Base-by-base conservation (phyloP, 371 early-diverging fungal genomes). In the Dentiscutata heterogama region DNA sequence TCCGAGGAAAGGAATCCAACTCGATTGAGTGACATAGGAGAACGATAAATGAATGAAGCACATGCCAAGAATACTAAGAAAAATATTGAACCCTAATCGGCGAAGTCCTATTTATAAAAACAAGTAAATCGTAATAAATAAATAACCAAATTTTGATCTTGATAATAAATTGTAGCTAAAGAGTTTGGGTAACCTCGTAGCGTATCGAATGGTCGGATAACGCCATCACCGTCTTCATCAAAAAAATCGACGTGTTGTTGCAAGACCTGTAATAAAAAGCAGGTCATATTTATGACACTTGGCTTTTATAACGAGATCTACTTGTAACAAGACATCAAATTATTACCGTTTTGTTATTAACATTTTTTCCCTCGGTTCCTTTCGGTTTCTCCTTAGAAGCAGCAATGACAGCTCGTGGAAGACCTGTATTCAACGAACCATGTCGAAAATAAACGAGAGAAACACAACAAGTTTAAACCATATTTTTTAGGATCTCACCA, bases 171-270 rank as follows among this genome's bases (percentile, higher is more conserved):
- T 18, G 2, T 67, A 18, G 42, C 18, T 13, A 25, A 31, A n/a
- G 10, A n/a, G 2, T 27, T 2, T 31, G 16, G 29, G 22, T 20
- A 29, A 82, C 85, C 84, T 29, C 22, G 51, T 79, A 70, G 84
- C 16, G 88, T 88, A 72, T 88, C 88, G 46, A 75, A 56, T 22
- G 84, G 85, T 79, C 84, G 67, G 56, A 88, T 87, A 29, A 87
- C 63, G 31, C 89, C 88, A 77, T 87, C 85, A 13, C 70, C 53
- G 61, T 85, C 84, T 46, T 73, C 25, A 81, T 89, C 89, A 58
- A 85, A 89, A 83, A 87, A 89, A 18, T 63, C 73, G 74, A 86
- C 85, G 64, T 89, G 89, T 82, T 89, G 84, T 83, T 88, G 89
- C 35, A 89, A 72, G 35, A 88, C 88, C 83, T 67, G 8, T 18